phyloP scores from a whole-genome alignment of 2,329 filamentous ascomycete genomes.

The Talaromyces sp. region DNA sequence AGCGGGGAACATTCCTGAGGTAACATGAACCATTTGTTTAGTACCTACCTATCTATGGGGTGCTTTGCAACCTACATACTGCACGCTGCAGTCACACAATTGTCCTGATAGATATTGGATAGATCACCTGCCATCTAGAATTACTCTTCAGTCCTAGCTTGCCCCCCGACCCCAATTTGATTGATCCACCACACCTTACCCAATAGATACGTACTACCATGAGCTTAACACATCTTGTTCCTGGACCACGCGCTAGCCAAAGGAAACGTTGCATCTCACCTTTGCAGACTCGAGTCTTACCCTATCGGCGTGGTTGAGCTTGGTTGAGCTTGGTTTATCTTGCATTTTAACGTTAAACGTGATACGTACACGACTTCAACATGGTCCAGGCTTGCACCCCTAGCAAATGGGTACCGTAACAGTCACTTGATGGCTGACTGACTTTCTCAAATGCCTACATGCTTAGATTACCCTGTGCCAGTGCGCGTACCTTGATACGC shows the following conservation, averaged over 20 bases:
- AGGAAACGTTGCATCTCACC: conserved; percentile 7
- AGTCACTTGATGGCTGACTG: conserved; percentile 4
- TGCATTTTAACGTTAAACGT: neutral
- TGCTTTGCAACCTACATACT: neutral
- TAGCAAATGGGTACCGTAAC: neutral
- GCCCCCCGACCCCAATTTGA: neutral
- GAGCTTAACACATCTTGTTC: neutral
- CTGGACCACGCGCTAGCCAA: conserved; percentile 1
- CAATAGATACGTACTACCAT: neutral
- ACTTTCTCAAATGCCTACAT: neutral
- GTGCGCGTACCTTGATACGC: neutral
- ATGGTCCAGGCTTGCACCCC: neutral
- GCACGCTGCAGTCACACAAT: neutral
- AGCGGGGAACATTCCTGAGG: neutral
- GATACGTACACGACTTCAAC: neutral
- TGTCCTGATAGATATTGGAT: neutral
- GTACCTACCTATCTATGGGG: neutral
- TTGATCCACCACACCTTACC: neutral
- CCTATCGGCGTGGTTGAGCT: neutral
- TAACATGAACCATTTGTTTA: neutral
- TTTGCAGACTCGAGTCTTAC: neutral
- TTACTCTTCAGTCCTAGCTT: neutral
- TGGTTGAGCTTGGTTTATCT: neutral
- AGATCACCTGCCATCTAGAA: conserved; percentile 1
- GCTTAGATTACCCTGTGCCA: neutral